Percentiles rank a stretch among this genome's conserved stretches.
These are phyloP conservation scores for Cryptosporidium parvum DNA, from an alignment of 169 alveolate species.

Conservation along the genomic window DNA sequence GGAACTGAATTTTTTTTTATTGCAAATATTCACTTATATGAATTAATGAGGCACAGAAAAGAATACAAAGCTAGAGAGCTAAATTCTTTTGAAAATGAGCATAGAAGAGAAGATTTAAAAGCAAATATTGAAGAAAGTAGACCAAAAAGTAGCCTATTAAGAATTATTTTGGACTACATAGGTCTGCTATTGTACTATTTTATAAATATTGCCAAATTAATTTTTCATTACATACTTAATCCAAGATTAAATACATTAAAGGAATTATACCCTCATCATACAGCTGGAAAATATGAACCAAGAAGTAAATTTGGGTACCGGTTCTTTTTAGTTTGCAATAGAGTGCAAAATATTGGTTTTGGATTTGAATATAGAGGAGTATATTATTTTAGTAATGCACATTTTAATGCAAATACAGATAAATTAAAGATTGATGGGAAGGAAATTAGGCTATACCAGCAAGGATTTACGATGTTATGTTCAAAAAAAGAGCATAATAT, in stretches of 20 bases:
- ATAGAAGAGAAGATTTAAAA: too few species aligned
- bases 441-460: constrained; percentile 32
- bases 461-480: constrained; percentile 30
- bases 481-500: constrained; percentile 26
- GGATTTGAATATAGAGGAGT: constrained; percentile 65
- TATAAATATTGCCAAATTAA: not conserved
- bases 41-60: not conserved
- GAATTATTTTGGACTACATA: not conserved
- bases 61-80: not conserved
- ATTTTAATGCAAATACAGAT: constrained; percentile 8
- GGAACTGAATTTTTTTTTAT: not conserved
- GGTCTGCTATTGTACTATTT: not conserved
- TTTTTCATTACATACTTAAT: constrained; percentile 1
- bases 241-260: constrained; percentile 24
- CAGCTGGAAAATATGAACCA: constrained; percentile 27
- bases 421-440: constrained; percentile 28
- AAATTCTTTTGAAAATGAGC: not conserved
- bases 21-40: not conserved
- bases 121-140: not conserved
- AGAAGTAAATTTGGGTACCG: constrained; percentile 34
- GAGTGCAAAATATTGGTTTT: constrained; percentile 45
- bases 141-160: not conserved
- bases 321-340: constrained; percentile 26
- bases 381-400: constrained; percentile 56
- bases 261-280: constrained; percentile 43